Base-by-base conservation (phyloP, 495 filamentous ascomycete genomes). In the Neurospora sp. region DNA sequence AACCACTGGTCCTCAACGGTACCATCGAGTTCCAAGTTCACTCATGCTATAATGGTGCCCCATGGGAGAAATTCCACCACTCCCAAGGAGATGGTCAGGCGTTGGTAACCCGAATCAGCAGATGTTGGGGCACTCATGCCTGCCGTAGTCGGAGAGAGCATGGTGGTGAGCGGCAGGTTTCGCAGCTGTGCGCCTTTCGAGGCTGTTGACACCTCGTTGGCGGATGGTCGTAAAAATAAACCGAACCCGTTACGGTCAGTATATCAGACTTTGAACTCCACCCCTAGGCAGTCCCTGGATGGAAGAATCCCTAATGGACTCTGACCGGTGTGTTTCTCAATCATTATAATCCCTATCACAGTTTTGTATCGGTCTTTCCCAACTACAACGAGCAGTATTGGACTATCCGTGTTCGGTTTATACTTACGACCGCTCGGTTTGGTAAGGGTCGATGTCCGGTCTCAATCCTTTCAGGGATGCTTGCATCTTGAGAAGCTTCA, bases 1-100 rank as follows among this genome's bases (percentile, higher is more conserved):
- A 95, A 96, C 36, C 94, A 84, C 15, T 90, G 92, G 59, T 94
- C 92, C 76, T 92, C 89, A 5, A 83, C 86, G 11, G 90, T 77
- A 72, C 76, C 77, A 34, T 80, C 71, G 5, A 31, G 39, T 62
- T 7, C 24, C 1, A 62, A 17, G 6, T 8, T 59, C 24, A 31
- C 54, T 62, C 13, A 24, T 15, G 54, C 45, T 54, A 54, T 24
- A 11, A 24, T 24, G 45, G 45, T 54, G n/a, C 21, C 21, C 45
- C n/a, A 24, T 24, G 21, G 21, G 4, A 31, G 76, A 78, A 37
- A 81, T 74, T 38, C 81, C 79, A 72, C 81, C 79, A 37, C 70
- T 54, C 5, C 38, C 71, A 11, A 74, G 36, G 45, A 39, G 40
- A 70, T 71, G 4, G 72, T 31, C 15, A 72, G 45, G 6, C 42